Conservation (phyloP, 805 yeast genomes). For the Hanseniaspora lindneri region DNA sequence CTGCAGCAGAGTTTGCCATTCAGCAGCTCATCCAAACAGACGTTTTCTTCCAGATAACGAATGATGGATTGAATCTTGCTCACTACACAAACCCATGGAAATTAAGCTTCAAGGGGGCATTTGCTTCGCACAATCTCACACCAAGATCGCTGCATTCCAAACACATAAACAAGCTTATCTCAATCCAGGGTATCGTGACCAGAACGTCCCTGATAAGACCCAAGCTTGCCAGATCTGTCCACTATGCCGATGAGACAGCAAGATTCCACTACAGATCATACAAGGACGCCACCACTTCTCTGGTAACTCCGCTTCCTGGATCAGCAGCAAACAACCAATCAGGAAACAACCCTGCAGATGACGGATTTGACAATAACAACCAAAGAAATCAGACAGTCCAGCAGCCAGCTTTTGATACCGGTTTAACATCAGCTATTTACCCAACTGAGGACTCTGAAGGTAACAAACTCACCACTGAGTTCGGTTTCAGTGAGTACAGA, state of each 20-base stretch:
- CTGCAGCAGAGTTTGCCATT: constrained; percentile 80
- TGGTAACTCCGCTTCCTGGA: constrained; percentile 25
- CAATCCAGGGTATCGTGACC: constrained; percentile 91
- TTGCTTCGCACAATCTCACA: constrained; percentile 75
- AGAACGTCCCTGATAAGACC: constrained; percentile 89
- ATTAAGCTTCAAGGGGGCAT: constrained; percentile 77
- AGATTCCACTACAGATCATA: constrained; percentile 85
- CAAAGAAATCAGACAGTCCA: constrained; percentile 21
- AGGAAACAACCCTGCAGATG: constrained; percentile 24
- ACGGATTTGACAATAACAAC: constrained; percentile 3
- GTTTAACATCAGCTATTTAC: constrained; percentile 60
- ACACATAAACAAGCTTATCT: constrained; percentile 61
- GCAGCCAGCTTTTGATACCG: neutral
- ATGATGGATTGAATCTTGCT: constrained; percentile 17
- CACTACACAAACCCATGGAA: constrained; percentile 38
- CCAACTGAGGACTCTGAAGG: constrained; percentile 92
- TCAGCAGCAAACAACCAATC: constrained; percentile 42
- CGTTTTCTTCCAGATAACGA: constrained; percentile 18
- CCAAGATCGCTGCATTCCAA: constrained; percentile 77
- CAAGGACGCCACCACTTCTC: constrained; percentile 82
- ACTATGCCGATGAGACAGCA: constrained; percentile 51
- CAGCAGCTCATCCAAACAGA: constrained; percentile 66
- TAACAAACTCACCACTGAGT: constrained; percentile 76
- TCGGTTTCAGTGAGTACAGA: constrained; percentile 75
- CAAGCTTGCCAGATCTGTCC: constrained; percentile 78